phyloP scores from a whole-genome alignment of 2,329 filamentous ascomycete species.

The Monilinia fructicola region DNA sequence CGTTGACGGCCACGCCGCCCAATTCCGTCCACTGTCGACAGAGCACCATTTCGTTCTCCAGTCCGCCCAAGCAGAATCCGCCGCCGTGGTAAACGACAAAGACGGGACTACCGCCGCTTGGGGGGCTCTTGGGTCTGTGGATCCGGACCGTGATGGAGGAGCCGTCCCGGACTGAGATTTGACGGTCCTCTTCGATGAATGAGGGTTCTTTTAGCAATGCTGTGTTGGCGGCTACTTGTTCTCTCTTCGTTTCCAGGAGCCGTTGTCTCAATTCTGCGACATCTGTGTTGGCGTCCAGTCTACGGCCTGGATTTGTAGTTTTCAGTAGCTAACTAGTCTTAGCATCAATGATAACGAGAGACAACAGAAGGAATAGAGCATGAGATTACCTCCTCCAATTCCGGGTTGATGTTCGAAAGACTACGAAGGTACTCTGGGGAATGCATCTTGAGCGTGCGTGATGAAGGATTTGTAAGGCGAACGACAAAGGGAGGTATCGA shows the following conservation, averaged over 20 bases:
- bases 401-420: slow-evolving; percentile 28
- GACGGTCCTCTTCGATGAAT: slow-evolving; percentile 32
- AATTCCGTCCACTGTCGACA: slow-evolving; percentile 41
- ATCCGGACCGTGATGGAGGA: slow-evolving; percentile 31
- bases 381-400: slow-evolving; percentile 27
- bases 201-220: not conserved
- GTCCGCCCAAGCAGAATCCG: slow-evolving; percentile 41
- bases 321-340: not conserved
- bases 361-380: not conserved
- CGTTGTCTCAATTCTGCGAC: not conserved
- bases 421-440: slow-evolving; percentile 24
- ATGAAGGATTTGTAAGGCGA: not conserved
- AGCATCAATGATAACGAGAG: not conserved
- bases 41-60: slow-evolving; percentile 40
- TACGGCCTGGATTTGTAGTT: not conserved
- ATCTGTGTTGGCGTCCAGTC: not conserved
- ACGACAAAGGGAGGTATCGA: not conserved
- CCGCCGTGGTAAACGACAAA: slow-evolving; percentile 43
- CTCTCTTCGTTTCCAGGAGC: not conserved
- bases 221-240: not conserved
- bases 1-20: slow-evolving; percentile 45
- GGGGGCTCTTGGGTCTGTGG: slow-evolving; percentile 28
- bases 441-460: slow-evolving; percentile 1
- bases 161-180: slow-evolving; percentile 34
- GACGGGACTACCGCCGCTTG: slow-evolving; percentile 35